A percentile compares a stretch with the other conserved stretches of the same genome.
Conservation (phyloP, 108 stramenopile genomes). For the Fistulifera solaris region DNA sequence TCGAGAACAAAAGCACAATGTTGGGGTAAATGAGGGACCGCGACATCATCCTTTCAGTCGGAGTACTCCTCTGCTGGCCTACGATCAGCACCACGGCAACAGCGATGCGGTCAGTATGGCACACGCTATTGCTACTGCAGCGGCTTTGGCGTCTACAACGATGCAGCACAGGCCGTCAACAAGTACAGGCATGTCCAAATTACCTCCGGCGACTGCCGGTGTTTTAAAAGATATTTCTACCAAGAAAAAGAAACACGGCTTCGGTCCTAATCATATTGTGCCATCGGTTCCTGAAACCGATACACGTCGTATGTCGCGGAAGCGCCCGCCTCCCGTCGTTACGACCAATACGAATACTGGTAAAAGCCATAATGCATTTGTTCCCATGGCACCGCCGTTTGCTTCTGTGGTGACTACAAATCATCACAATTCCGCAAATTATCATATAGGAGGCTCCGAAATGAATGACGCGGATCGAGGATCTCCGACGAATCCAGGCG, state of each 20-base stretch:
- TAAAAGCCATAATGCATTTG: no score
- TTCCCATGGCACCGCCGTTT: no score
- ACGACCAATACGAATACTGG: no score
- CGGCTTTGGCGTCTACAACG: not conserved
- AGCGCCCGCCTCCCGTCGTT: not conserved
- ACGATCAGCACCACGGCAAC: not conserved
- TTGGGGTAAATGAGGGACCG: not conserved
- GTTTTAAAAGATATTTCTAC: conserved; percentile 25
- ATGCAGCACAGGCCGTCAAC: not conserved
- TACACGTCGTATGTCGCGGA: conserved; percentile 21
- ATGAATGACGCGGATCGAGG: not conserved
- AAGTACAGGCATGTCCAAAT: not conserved
- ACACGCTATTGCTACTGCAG: conserved; percentile 9
- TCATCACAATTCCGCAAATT: not conserved
- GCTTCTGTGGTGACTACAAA: conserved; percentile 6
- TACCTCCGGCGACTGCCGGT: not conserved
- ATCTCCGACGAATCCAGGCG: conserved; percentile 17
- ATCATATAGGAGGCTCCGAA: no score
- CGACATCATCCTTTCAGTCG: not conserved
- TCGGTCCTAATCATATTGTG: conserved; percentile 59
- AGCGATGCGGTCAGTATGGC: conserved; percentile 28
- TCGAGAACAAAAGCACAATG: not conserved
- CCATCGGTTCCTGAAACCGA: conserved; percentile 38
- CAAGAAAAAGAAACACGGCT: conserved; percentile 64
- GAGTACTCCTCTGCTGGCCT: not conserved